Percentiles rank a stretch among this genome's conserved stretches.
phyloP scores from a whole-genome alignment of 352 stramenopile genomes.

The Plasmopara muralis region DNA sequence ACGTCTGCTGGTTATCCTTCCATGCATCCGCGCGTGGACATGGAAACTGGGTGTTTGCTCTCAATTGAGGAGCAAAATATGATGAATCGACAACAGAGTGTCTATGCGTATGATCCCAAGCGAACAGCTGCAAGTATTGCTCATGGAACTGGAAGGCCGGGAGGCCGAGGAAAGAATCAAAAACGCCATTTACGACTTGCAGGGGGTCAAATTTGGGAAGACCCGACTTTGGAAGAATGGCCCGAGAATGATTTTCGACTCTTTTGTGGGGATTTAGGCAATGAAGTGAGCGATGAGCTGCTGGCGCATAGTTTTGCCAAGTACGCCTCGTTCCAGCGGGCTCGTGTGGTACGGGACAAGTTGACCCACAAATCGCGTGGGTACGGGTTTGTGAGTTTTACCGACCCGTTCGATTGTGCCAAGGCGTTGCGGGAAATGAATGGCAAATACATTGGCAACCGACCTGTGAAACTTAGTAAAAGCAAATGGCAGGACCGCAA shows the following conservation, averaged over 20 bases:
- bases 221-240: conserved; percentile 91
- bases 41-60: conserved; percentile 57
- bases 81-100: conserved; percentile 79
- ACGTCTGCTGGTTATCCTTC: conserved; percentile 6
- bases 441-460: conserved; percentile 92
- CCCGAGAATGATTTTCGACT: conserved; percentile 95
- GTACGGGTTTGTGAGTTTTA: conserved; percentile 94
- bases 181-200: conserved; percentile 65
- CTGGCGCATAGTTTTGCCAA: conserved; percentile 66
- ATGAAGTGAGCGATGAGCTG: conserved; percentile 89
- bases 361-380: conserved; percentile 86
- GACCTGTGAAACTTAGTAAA: conserved; percentile 92
- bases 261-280: conserved; percentile 93
- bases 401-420: conserved; percentile 91
- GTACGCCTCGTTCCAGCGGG: conserved; percentile 72
- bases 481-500: conserved; percentile 95
- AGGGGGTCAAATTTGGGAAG: conserved; percentile 88
- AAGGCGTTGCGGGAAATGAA: conserved; percentile 95
- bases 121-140: conserved; percentile 29
- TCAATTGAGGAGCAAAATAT: conserved; percentile 67
- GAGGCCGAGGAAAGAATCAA: conserved; percentile 11
- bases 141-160: conserved; percentile 1
- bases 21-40: conserved; percentile 50
- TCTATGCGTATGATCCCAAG: conserved; percentile 77
- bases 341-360: conserved; percentile 81